Evolutionary conservation across 2,329 filamentous ascomycete species (phyloP).

Genomic region (Penicillium sp.): DNA sequence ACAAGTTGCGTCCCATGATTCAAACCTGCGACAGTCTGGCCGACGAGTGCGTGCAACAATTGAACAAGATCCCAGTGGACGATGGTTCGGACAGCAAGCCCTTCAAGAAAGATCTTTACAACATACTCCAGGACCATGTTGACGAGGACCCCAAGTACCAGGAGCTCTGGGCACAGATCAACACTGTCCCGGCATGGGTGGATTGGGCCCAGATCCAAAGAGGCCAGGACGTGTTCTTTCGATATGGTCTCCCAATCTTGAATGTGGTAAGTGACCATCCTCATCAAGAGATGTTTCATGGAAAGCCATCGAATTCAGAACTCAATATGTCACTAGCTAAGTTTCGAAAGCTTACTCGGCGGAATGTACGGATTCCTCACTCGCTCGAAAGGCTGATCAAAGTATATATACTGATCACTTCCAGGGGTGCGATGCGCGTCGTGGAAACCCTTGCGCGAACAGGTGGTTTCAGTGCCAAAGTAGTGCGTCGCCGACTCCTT

Average conservation of each 20-base stretch:
- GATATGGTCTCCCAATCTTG: constrained; percentile 66
- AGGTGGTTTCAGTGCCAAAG: constrained; percentile 67
- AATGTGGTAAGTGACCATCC: constrained; percentile 46
- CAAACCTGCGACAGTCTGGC: constrained; percentile 67
- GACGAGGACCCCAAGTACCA: constrained; percentile 54
- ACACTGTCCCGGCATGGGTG: constrained; percentile 69
- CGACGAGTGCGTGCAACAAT: constrained; percentile 61
- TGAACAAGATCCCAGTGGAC: constrained; percentile 57
- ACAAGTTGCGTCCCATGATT: constrained; percentile 60
- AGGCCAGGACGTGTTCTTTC: constrained; percentile 74
- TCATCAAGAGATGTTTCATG: constrained; percentile 1
- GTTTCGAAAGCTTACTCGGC: constrained; percentile 32
- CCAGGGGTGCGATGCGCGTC: constrained; percentile 63
- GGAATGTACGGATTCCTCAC: constrained; percentile 24
- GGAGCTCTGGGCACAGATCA: constrained; percentile 64
- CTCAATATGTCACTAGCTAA: constrained; percentile 24
- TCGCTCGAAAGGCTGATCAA: not conserved
- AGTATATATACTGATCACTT: constrained; percentile 12
- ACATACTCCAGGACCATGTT: constrained; percentile 59
- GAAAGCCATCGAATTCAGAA: too few species aligned
- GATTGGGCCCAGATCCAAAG: constrained; percentile 72
- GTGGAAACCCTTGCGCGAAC: constrained; percentile 72
- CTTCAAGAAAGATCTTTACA: constrained; percentile 60
- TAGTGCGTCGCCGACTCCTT: constrained; percentile 63
- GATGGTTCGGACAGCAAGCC: constrained; percentile 18